Base-by-base conservation (phyloP, 2,329 filamentous ascomycete genomes). In the Penicillium digitatum region DNA sequence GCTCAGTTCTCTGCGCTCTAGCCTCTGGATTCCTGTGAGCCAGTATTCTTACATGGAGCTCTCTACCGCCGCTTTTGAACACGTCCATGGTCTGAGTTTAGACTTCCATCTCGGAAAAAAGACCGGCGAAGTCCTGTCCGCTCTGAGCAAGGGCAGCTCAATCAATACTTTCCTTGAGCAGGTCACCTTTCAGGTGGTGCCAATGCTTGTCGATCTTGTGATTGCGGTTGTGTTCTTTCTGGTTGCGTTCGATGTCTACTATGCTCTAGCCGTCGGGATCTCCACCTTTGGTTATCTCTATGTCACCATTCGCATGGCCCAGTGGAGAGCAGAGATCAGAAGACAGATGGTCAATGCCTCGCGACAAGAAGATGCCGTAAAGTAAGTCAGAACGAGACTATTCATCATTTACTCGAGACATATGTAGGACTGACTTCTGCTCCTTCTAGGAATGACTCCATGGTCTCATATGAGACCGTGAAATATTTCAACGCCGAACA, bases 101-200 rank as follows among this genome's bases (percentile, higher is more conserved):
- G 94, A 97, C 71, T 99, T 99, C 68, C 94, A 99, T 70, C 82
- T 97, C 3, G 91, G 90, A 49, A 99, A 99, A 76, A 90, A 93
- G 68, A 99, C 94, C 0, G 94, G 94, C 59, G 94, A 99, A 74
- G 91, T 99, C 10, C 79, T 97, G 16, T 97, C 93, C 14, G 94
- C 94, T 0, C 81, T 99, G 61, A 96, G 94, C 77, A 99, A 99
- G 73, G 94, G 94, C 43, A 92, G 88, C 57, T 89, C 93, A 3
- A 95, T 99, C 78, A 97, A 97, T 69, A 90, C 88, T 6, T 99
- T 99, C 71, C 82, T 99, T 54, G 94, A 97, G 74, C 91, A 96
- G 73, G 86, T 96, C 62, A 97, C 93, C 0, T 99, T 99, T 69
- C 89, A 95, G 70, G 90, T 99, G 10, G 82, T 95, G 14, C 94